A percentile compares a stretch with the other conserved stretches of the same genome.
phyloP scores from a whole-genome alignment of 495 filamentous ascomycete species.

The Neurospora sp. region DNA sequence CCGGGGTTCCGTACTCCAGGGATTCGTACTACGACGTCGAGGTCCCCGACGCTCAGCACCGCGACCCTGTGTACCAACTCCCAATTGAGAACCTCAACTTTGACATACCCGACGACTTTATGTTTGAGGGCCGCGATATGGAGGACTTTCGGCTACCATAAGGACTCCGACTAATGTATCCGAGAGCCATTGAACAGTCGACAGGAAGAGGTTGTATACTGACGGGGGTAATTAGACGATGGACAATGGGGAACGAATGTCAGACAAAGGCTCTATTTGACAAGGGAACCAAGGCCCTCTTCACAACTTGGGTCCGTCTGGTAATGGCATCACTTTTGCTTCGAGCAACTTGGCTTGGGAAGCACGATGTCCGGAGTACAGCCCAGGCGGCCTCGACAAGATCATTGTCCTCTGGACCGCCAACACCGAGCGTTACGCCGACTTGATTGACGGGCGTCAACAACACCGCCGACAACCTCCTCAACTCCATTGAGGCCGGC shows the following conservation, averaged over 20 bases:
- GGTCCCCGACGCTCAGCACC: neutral
- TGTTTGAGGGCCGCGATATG: neutral
- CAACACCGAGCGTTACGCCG: constrained; percentile 95
- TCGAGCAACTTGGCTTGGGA: neutral
- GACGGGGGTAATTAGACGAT: neutral
- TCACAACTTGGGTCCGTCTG: neutral
- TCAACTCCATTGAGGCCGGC: constrained; percentile 74
- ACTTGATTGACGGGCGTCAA: constrained; percentile 85
- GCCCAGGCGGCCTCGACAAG: constrained; percentile 60
- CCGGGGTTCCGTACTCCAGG: neutral
- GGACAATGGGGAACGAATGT: neutral
- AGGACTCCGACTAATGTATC: neutral
- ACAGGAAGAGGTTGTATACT: neutral
- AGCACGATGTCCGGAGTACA: neutral
- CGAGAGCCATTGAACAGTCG: neutral
- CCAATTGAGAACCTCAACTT: neutral
- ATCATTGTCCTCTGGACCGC: constrained; percentile 98
- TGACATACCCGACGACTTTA: neutral
- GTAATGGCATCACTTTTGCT: neutral
- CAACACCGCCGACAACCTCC: constrained; percentile 88
- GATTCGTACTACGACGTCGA: neutral
- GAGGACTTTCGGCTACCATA: neutral
- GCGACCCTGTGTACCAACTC: neutral
- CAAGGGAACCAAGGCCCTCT: neutral
- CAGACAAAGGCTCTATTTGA: neutral